Conservation (phyloP, 495 filamentous ascomycete species). For the Penicillium goetzii region DNA sequence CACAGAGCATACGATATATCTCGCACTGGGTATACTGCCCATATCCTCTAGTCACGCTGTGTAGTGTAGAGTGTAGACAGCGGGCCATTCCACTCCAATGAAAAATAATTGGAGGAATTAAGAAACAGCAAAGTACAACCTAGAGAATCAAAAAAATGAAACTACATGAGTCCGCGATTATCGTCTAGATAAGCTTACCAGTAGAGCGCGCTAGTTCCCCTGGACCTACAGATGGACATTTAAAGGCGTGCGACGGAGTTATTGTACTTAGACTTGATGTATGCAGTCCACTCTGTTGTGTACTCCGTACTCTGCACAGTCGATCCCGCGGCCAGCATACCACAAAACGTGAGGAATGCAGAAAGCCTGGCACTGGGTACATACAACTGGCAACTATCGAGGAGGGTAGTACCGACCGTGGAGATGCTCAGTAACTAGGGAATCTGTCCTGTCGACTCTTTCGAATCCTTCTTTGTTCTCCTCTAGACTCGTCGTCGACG, state of each 20-base stretch:
- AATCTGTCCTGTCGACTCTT: not conserved
- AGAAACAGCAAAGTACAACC: no score
- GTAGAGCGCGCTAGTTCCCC: not conserved
- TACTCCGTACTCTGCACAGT: not conserved
- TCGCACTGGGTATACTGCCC: no score
- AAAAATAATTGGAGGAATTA: no score
- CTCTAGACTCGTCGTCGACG: not conserved
- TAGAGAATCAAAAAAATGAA: no score
- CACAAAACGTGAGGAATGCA: slow-evolving; percentile 17
- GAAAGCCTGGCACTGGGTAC: not conserved
- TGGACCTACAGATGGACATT: not conserved
- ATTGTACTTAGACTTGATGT: not conserved
- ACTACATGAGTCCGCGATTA: not conserved
- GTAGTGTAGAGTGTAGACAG: no score
- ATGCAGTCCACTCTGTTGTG: not conserved
- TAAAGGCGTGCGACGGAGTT: not conserved
- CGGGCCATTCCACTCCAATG: no score
- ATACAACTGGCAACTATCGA: not conserved
- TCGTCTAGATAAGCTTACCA: not conserved
- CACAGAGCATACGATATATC: no score
- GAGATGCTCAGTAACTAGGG: not conserved
- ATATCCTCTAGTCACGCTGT: no score
- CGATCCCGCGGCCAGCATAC: not conserved
- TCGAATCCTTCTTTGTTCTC: not conserved
- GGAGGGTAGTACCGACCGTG: not conserved